Evolutionary conservation across 148 eudicot species (phyloP), one percentile per base, ranked within the genome.

Genomic region (Chenopodium suecicum): DNA sequence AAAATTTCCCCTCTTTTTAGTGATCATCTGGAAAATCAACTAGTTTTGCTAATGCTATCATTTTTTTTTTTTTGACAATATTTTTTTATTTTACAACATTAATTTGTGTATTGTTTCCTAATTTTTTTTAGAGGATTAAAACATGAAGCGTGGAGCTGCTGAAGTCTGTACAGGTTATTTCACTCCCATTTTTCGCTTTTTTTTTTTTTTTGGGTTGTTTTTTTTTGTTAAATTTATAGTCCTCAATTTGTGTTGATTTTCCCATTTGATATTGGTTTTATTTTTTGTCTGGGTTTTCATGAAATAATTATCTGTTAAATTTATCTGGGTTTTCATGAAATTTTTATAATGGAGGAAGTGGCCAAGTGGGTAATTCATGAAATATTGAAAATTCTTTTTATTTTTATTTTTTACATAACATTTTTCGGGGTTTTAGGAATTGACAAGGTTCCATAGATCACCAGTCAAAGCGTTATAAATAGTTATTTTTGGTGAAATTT

Each of bases 71-170:
- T n/a, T 2, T 1, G 19, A 54, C 9, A 34, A 13, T 80, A 5
- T 7, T 70, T 2, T 17, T 23, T 1, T 50, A 44, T 8, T 69
- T 41, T 12, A 20, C 9, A 17, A 0, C 60, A 58, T 48, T 84
- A 37, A 74, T 75, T 80, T 73, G 56, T 31, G 1, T 41, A 32
- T 25, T 62, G 73, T 54, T 29, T 10, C 2, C 0, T 12, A 6
- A 32, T 66, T 20, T 50, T 48, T 9, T 12, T 1, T 60, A 75
- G 86, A 23, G 37, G 31, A 46, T 67, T 20, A 48, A 41, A 41
- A 17, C 1, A 80, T 84, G 86, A 84, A 84, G 83, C 83, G 86
- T 58, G 80, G 80, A 70, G 80, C 82, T 74, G 29, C 71, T n/a
- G 86, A 79, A 32, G 80, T 79, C 12, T 84, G 73, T 84, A 71